These are phyloP conservation scores for Microbotryum intermedium DNA, from an alignment of 1,284 basidiomycete genomes.

Conservation along the genomic window DNA sequence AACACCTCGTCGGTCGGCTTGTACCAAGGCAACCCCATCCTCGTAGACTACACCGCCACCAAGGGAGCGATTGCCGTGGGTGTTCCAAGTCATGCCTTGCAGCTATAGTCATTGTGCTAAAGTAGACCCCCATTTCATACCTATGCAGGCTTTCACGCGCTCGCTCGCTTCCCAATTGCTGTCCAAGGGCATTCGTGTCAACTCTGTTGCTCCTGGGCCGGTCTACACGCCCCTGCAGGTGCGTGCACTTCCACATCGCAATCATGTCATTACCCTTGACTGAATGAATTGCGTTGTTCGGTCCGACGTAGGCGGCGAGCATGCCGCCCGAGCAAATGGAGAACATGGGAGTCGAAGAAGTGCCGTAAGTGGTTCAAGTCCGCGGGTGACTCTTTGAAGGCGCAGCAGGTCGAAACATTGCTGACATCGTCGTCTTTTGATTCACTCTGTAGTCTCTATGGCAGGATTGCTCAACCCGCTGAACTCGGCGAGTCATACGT, in stretches of 20 bases:
- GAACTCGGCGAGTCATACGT: slow-evolving; percentile 49
- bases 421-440: too few species aligned
- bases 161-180: slow-evolving; percentile 52
- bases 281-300: too few species aligned
- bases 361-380: too few species aligned
- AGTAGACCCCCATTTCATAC: background rate
- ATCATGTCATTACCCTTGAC: background rate
- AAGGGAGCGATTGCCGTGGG: slow-evolving; percentile 43
- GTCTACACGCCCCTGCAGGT: slow-evolving; percentile 47
- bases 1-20: slow-evolving; percentile 57
- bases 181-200: slow-evolving; percentile 52
- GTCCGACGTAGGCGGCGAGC: too few species aligned
- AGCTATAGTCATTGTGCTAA: too few species aligned
- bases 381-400: too few species aligned
- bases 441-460: slow-evolving; percentile 46
- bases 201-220: slow-evolving; percentile 50
- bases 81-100: too few species aligned
- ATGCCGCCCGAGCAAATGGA: slow-evolving; percentile 52
- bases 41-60: slow-evolving; percentile 51
- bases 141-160: slow-evolving; percentile 34
- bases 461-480: slow-evolving; percentile 50
- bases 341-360: slow-evolving; percentile 17
- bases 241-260: background rate
- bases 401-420: too few species aligned
- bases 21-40: slow-evolving; percentile 40